Percentiles rank a stretch among this genome's conserved stretches.
phyloP scores from a whole-genome alignment of 345 rosid genomes.

The Durio zibethinus region DNA sequence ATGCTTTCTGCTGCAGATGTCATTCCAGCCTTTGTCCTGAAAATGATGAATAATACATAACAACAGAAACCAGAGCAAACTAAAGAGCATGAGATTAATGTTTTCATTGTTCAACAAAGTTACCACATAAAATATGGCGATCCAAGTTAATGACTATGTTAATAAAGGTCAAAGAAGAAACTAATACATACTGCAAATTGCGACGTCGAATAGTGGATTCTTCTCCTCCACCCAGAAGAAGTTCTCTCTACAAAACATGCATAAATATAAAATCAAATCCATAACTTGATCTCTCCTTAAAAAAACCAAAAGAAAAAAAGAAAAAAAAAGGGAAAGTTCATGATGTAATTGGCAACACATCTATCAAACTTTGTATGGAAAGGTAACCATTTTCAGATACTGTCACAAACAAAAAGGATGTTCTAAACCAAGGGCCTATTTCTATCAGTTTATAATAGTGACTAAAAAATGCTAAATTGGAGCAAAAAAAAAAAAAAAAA shows the following conservation, averaged over 20 bases:
- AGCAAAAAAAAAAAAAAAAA: not conserved
- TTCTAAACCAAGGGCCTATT: not conserved
- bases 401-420: not conserved
- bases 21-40: conserved; percentile 92
- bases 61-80: not conserved
- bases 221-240: conserved; percentile 91
- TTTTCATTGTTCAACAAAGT: not conserved
- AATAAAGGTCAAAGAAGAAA: not conserved
- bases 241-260: conserved; percentile 64
- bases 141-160: not conserved
- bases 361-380: not conserved
- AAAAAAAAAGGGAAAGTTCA: not conserved
- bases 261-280: not conserved
- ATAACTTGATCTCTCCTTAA: not conserved
- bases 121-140: not conserved
- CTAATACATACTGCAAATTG: conserved; percentile 71
- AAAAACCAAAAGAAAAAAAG: not conserved
- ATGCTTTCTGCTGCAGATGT: conserved; percentile 95
- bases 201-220: conserved; percentile 85
- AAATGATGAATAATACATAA: not conserved
- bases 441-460: not conserved
- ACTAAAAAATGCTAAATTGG: not conserved
- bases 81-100: not conserved
- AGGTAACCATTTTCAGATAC: not conserved
- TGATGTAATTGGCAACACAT: not conserved